These are phyloP conservation scores for Dissophora ornata DNA, from an alignment of 192 early-diverging fungal species.

Conservation along the genomic window DNA sequence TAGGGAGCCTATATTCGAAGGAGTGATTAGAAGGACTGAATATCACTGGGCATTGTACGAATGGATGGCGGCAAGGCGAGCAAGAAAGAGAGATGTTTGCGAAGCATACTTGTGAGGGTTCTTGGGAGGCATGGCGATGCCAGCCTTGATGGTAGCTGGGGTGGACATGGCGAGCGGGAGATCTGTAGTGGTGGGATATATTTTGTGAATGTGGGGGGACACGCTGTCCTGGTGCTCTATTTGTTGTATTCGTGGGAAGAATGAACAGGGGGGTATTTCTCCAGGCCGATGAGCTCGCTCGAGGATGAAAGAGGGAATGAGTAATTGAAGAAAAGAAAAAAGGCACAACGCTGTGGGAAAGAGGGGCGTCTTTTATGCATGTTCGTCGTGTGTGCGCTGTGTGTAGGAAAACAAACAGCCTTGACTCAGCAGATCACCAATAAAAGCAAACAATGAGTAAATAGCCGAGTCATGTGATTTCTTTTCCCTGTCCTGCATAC, in stretches of 20 bases:
- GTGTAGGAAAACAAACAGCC: no score
- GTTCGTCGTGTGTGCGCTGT: no score
- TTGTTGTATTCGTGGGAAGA: slow-evolving; percentile 9
- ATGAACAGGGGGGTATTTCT: neutral
- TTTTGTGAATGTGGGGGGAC: no score
- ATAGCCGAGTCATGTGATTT: no score
- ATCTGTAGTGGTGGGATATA: neutral
- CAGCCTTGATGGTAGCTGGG: slow-evolving; percentile 53
- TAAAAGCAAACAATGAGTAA: no score
- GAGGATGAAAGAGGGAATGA: neutral
- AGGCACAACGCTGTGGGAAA: neutral
- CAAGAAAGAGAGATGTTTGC: neutral
- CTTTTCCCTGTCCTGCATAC: no score
- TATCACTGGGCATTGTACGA: no score
- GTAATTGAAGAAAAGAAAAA: slow-evolving; percentile 1
- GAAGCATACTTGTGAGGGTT: slow-evolving; percentile 42
- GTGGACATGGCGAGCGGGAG: slow-evolving; percentile 32
- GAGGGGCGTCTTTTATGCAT: slow-evolving; percentile 10
- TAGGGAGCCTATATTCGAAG: slow-evolving; percentile 59
- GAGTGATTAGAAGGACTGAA: no score
- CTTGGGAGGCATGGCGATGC: slow-evolving; percentile 55
- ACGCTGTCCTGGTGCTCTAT: neutral
- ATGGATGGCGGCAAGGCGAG: no score
- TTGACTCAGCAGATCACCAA: no score
- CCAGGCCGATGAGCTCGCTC: neutral